Percentiles rank a stretch among this genome's conserved stretches.
These are phyloP conservation scores for Nicotiana tabacum DNA, from an alignment of 257 asterid species.

Conservation along the genomic window DNA sequence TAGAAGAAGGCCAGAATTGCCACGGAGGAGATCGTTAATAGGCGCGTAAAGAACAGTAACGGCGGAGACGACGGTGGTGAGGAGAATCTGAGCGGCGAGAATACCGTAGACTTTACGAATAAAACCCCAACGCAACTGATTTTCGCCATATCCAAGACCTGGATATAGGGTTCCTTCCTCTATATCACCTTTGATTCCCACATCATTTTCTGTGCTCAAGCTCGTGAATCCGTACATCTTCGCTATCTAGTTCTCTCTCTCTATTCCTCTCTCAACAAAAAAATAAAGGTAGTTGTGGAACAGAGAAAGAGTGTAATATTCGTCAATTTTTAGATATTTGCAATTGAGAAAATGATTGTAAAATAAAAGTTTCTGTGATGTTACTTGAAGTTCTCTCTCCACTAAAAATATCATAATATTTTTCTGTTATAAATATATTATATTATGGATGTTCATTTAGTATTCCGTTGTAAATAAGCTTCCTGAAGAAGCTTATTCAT, in stretches of 20 bases:
- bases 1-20: slow-evolving; percentile 58
- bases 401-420: background rate
- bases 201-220: slow-evolving; percentile 34
- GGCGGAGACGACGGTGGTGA: slow-evolving; percentile 60
- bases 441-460: too few relatives aligned
- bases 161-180: slow-evolving; percentile 68
- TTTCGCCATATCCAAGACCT: slow-evolving; percentile 92
- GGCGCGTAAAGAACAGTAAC: slow-evolving; percentile 70
- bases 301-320: background rate
- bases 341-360: background rate
- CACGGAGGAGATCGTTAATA: slow-evolving; percentile 70
- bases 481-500: too few relatives aligned
- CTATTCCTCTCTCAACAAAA: slow-evolving; percentile 9
- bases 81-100: slow-evolving; percentile 78
- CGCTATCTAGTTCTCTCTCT: slow-evolving; percentile 17
- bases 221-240: slow-evolving; percentile 58
- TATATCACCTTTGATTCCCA: slow-evolving; percentile 20
- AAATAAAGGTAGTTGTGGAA: background rate
- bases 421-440: background rate
- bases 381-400: background rate
- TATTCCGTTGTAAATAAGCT: too few relatives aligned
- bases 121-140: slow-evolving; percentile 96
- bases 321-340: background rate
- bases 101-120: slow-evolving; percentile 94
- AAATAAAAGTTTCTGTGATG: background rate